Evolutionary conservation across 106 monocot species (phyloP), one percentile per base, ranked within the genome.

Genomic region (Phalaenopsis aphrodite): DNA sequence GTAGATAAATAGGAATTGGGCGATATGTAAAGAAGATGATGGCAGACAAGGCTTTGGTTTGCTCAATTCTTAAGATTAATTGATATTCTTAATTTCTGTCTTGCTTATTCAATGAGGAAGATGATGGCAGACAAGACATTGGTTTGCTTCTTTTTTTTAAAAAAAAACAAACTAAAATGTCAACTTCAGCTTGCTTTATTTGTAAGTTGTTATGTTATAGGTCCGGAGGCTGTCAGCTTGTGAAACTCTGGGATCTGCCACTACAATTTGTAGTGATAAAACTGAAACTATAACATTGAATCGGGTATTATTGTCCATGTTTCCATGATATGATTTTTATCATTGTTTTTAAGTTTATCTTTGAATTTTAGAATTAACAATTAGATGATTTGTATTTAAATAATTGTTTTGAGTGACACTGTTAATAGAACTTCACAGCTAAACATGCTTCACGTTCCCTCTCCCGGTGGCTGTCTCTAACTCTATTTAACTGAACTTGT

Each of bases 161-260:
- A n/a, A n/a, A n/a, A n/a, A n/a, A 11, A 19, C 42, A 41, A 42
- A 55, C 3, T 49, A 48, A 49, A 76, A 76, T 41, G 9, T 24
- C 3, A 23, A 48, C 2, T 17, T 48, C 5, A 24, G 76, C 16
- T 18, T 66, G 47, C 72, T 39, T 41, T 72, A 72, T 72, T 76
- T 41, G 5, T 23, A 23, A 48, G 46, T 76, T 41, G 19, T 74
- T 79, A 43, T 64, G 30, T 84, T 80, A 65, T 73, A 91, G 91
- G 93, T 98, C 36, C 84, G 98, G 46, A 88, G 94, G 84, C 94
- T 98, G 81, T 92, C 98, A 76, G 92, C 94, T 37, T 98, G 98
- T 87, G 98, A 98, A 89, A 98, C 98, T 49, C 94, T 98, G 98
- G 98, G 98, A 43, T 94, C 98, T 46, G 98, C 98, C 56, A 98